Conservation (phyloP, 2,329 filamentous ascomycete genomes). For the Lachnum nothofagi region DNA sequence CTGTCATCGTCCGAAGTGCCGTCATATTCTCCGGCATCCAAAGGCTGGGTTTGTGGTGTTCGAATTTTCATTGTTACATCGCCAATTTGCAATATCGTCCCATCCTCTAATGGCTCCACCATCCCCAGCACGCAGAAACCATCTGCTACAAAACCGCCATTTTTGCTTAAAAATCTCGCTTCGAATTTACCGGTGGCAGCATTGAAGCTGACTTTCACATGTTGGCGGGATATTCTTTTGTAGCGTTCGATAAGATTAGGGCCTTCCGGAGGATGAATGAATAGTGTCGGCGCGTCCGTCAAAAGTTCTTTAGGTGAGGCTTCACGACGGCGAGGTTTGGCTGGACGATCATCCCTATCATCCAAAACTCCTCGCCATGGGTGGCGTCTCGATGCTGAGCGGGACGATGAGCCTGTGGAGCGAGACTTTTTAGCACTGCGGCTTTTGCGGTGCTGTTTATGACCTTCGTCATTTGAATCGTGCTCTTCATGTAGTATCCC, state of each 20-base stretch:
- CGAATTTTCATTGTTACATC: constrained; percentile 64
- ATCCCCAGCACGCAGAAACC: constrained; percentile 48
- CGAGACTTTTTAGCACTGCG: constrained; percentile 37
- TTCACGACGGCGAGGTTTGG: too few species aligned
- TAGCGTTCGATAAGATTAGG: constrained; percentile 57
- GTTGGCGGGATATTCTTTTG: constrained; percentile 68
- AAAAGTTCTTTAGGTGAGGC: too few species aligned
- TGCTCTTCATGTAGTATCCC: constrained; percentile 62
- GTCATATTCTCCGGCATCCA: constrained; percentile 47
- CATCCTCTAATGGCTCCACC: constrained; percentile 55
- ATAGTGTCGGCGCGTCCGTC: constrained; percentile 65
- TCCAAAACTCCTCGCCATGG: too few species aligned
- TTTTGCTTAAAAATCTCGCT: constrained; percentile 51
- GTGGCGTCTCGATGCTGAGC: constrained; percentile 43
- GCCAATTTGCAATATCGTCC: constrained; percentile 66
- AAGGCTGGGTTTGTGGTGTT: constrained; percentile 64
- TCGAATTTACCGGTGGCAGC: constrained; percentile 59
- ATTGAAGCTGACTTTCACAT: constrained; percentile 69
- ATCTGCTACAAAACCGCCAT: constrained; percentile 66
- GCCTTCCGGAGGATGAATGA: constrained; percentile 67
- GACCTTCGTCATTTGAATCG: constrained; percentile 53
- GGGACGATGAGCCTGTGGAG: constrained; percentile 41
- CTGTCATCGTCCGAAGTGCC: constrained; percentile 49
- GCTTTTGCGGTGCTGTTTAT: constrained; percentile 41
- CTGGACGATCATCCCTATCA: too few species aligned